A percentile compares a stretch with the other conserved stretches of the same genome.
phyloP scores from a whole-genome alignment of 768 basidiomycete species.

The Tylopilus rubrobrunneus region DNA sequence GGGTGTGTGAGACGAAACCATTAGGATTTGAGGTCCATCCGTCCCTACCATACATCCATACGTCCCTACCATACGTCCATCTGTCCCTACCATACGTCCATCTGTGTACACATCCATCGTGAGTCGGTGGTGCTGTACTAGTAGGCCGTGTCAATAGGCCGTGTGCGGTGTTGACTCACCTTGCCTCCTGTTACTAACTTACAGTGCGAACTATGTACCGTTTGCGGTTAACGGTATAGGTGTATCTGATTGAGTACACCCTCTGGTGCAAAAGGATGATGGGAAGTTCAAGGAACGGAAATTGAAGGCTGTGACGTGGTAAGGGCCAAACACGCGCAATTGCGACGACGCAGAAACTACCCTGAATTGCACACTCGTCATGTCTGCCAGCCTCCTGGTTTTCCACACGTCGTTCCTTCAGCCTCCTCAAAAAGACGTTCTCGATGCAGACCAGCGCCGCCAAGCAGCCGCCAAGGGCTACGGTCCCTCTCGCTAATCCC shows the following conservation, averaged over 20 bases:
- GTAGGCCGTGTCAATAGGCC: neutral
- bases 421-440: constrained; percentile 56
- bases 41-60: too few relatives aligned
- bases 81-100: too few relatives aligned
- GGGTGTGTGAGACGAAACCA: neutral
- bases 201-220: too few relatives aligned
- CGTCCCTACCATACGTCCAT: too few relatives aligned
- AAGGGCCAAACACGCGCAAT: neutral
- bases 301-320: neutral
- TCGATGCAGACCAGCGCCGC: constrained; percentile 70
- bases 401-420: constrained; percentile 32
- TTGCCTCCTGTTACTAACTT: too few relatives aligned
- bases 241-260: too few relatives aligned
- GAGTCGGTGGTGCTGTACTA: too few relatives aligned
- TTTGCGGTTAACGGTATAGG: too few relatives aligned
- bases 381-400: constrained; percentile 45
- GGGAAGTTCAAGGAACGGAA: too few relatives aligned
- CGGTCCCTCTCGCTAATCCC: constrained; percentile 45
- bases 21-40: neutral
- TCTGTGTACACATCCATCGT: neutral
- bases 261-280: too few relatives aligned
- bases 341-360: too few relatives aligned
- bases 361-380: constrained; percentile 28
- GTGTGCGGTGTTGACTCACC: too few relatives aligned
- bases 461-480: constrained; percentile 67